A percentile compares a stretch with the other conserved stretches of the same genome.
Conservation (phyloP, 2,329 filamentous ascomycete genomes). For the Curvularia sp. region DNA sequence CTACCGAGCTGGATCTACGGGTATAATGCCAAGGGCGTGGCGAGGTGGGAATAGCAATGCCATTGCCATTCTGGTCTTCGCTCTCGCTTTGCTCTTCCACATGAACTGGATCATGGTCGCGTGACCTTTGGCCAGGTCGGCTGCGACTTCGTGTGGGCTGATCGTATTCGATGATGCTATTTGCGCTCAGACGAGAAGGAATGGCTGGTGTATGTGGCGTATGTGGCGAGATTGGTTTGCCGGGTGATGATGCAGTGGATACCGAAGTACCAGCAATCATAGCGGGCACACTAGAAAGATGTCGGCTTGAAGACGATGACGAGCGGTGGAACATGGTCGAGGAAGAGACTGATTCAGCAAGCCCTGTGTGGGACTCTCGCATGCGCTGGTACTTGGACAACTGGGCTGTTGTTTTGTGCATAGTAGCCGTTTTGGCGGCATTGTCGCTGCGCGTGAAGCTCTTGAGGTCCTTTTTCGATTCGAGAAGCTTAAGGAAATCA, state of each 20-base stretch:
- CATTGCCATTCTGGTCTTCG: conserved; percentile 62
- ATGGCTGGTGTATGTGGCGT: conserved; percentile 94
- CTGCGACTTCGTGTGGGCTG: conserved; percentile 45
- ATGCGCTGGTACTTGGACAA: conserved; percentile 86
- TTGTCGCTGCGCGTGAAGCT: conserved; percentile 74
- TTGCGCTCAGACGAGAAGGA: conserved; percentile 89
- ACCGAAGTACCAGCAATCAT: conserved; percentile 71
- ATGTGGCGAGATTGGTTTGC: conserved; percentile 85
- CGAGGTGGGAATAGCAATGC: conserved; percentile 77
- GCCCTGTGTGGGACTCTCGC: conserved; percentile 84
- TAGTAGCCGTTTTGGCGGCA: conserved; percentile 68
- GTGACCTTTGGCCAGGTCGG: conserved; percentile 43
- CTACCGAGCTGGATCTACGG: conserved; percentile 73
- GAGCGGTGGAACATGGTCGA: conserved; percentile 86
- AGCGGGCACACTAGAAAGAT: conserved; percentile 69
- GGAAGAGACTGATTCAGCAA: conserved; percentile 93
- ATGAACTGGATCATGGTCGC: conserved; percentile 38
- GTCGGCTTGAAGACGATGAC: conserved; percentile 78
- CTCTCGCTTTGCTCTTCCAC: conserved; percentile 39
- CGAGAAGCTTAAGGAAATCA: conserved; percentile 88
- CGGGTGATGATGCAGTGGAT: conserved; percentile 87
- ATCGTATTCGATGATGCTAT: conserved; percentile 78
- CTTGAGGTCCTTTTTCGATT: conserved; percentile 84
- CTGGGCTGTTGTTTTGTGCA: conserved; percentile 78
- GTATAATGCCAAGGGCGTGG: conserved; percentile 62